These are phyloP conservation scores for Aureoboletus auriporus DNA, from an alignment of 768 basidiomycete genomes.

Conservation along the genomic window DNA sequence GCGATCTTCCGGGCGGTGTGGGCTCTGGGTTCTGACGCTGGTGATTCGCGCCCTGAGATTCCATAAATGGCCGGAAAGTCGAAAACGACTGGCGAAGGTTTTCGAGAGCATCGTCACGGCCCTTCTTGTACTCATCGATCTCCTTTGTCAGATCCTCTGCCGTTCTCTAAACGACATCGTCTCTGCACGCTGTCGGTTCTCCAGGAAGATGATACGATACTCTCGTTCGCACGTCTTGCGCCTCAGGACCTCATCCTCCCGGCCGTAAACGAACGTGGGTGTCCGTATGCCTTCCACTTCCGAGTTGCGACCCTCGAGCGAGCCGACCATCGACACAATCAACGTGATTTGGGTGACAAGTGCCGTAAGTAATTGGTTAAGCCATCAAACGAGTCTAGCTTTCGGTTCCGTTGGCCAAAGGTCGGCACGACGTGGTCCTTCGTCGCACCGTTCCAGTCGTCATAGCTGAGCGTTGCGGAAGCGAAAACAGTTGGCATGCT, in stretches of 20 bases:
- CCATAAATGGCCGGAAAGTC: slow-evolving; percentile 1
- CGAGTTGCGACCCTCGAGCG: slow-evolving; percentile 15
- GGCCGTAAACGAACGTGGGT: background rate
- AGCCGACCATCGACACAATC: slow-evolving; percentile 10
- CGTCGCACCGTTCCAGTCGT: background rate
- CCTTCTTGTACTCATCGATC: slow-evolving; percentile 5
- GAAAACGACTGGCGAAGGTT: slow-evolving; percentile 4
- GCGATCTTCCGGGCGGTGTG: slow-evolving; percentile 15
- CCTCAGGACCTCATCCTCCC: slow-evolving; percentile 1
- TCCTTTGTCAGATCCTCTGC: slow-evolving; percentile 11
- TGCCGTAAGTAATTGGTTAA: slow-evolving; percentile 3
- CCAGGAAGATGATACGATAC: slow-evolving; percentile 7
- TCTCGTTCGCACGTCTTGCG: slow-evolving; percentile 3
- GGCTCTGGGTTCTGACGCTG: slow-evolving; percentile 15
- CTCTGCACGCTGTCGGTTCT: slow-evolving; percentile 6
- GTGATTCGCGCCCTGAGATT: slow-evolving; percentile 13
- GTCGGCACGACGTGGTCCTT: background rate
- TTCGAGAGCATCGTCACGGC: background rate
- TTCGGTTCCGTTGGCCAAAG: slow-evolving; percentile 5
- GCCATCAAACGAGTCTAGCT: background rate
- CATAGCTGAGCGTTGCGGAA: background rate
- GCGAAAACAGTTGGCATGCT: background rate
- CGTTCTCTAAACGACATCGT: slow-evolving; percentile 1
- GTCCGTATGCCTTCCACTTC: slow-evolving; percentile 7
- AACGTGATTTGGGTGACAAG: background rate